Percentiles rank a stretch among this genome's conserved stretches.
Conservation (phyloP, 495 filamentous ascomycete genomes). For the Tuber aestivum region DNA sequence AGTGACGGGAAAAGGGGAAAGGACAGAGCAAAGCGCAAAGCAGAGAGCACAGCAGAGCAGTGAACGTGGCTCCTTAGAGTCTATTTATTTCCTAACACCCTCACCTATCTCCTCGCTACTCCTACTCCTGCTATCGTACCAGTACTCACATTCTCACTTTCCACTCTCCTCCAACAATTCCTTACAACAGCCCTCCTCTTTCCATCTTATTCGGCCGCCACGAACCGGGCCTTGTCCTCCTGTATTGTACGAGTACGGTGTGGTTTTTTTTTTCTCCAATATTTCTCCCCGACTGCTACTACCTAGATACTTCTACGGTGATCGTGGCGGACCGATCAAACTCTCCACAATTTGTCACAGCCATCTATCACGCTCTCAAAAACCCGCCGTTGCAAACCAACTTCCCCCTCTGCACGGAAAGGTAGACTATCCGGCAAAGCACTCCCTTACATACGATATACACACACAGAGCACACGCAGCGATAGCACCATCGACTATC, state of each 20-base stretch:
- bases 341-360: neutral
- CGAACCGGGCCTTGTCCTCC: neutral
- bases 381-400: neutral
- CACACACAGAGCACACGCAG: neutral
- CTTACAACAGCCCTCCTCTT: neutral
- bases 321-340: neutral
- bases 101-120: neutral
- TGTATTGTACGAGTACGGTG: neutral
- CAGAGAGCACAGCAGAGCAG: neutral
- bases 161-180: neutral
- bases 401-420: neutral
- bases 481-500: neutral
- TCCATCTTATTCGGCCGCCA: neutral
- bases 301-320: neutral
- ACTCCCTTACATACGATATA: neutral
- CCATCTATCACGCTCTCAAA: neutral
- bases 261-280: neutral
- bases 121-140: neutral
- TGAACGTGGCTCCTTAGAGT: constrained; percentile 1
- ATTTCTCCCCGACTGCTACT: neutral
- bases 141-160: neutral
- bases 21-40: neutral
- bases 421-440: neutral
- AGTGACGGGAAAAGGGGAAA: neutral
- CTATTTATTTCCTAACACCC: neutral